A percentile compares a stretch with the other conserved stretches of the same genome.
Evolutionary conservation across 2,329 filamentous ascomycete species (phyloP).

Genomic region (Lecanosticta acicola): DNA sequence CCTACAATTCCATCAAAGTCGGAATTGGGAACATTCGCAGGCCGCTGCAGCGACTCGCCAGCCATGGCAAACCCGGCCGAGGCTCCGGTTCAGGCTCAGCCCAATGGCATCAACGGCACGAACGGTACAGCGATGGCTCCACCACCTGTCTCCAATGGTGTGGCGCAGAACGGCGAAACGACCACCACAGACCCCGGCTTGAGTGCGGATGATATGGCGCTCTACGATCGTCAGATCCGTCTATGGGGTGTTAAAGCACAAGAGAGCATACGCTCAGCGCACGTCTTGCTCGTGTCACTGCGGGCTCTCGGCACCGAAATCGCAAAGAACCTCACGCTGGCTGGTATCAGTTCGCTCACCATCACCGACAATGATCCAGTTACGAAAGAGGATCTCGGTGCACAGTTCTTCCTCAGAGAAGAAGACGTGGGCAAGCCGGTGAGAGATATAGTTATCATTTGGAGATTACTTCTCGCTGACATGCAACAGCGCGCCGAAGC

Average conservation of each 20-base stretch:
- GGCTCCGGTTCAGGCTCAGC: neutral
- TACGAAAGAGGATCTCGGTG: slow-evolving; percentile 68
- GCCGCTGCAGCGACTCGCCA: neutral
- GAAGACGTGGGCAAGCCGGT: slow-evolving; percentile 69
- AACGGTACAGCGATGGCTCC: slow-evolving; percentile 13
- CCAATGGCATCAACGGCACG: slow-evolving; percentile 7
- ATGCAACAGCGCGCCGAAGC: slow-evolving; percentile 65
- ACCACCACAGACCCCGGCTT: slow-evolving; percentile 26
- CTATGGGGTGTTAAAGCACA: slow-evolving; percentile 96
- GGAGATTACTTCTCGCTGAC: slow-evolving; percentile 11
- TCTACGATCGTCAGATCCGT: slow-evolving; percentile 95
- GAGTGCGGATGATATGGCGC: slow-evolving; percentile 77
- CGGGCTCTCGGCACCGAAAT: slow-evolving; percentile 88
- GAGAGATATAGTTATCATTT: slow-evolving; percentile 19
- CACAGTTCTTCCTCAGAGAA: slow-evolving; percentile 67
- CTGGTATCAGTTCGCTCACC: slow-evolving; percentile 84
- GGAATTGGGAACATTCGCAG: neutral
- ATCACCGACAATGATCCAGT: slow-evolving; percentile 74
- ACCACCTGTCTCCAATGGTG: slow-evolving; percentile 15
- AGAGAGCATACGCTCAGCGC: slow-evolving; percentile 77
- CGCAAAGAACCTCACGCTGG: slow-evolving; percentile 93
- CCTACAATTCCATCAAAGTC: neutral
- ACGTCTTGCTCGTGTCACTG: slow-evolving; percentile 82
- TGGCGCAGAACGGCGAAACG: slow-evolving; percentile 11
- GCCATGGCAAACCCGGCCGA: neutral